Conservation (phyloP, 345 rosid species). For the Hibiscus trionum region DNA sequence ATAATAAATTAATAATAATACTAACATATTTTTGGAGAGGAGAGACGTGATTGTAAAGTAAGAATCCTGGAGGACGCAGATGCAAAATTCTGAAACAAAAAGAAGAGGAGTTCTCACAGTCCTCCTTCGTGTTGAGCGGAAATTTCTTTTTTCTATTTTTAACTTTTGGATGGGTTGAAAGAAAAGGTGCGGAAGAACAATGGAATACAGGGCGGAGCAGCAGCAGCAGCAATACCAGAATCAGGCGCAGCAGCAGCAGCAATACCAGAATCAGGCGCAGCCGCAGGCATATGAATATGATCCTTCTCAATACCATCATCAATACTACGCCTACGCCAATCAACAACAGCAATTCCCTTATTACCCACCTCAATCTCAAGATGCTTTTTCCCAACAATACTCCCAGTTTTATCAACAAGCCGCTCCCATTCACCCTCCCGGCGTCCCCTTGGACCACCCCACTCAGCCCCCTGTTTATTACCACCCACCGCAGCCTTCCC, state of each 20-base stretch:
- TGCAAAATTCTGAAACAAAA: too few relatives aligned
- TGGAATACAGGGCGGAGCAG: constrained; percentile 18
- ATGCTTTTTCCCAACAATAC: constrained; percentile 13
- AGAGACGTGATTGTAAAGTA: too few relatives aligned
- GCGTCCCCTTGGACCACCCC: constrained; percentile 10
- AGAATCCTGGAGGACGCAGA: too few relatives aligned
- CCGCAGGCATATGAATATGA: constrained; percentile 11
- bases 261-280: constrained; percentile 18
- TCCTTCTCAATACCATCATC: constrained; percentile 14
- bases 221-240: constrained; percentile 14
- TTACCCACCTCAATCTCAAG: background rate
- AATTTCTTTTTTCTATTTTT: background rate
- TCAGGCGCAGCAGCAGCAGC: constrained; percentile 13
- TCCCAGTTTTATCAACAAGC: constrained; percentile 15
- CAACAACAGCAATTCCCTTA: constrained; percentile 11
- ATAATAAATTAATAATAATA: too few relatives aligned
- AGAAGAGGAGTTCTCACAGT: too few relatives aligned
- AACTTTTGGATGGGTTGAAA: too few relatives aligned
- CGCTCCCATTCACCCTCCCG: constrained; percentile 24
- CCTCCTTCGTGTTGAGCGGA: background rate
- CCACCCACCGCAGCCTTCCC: background rate
- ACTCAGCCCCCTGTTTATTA: constrained; percentile 5
- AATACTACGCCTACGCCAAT: constrained; percentile 14
- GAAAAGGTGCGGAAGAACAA: background rate
- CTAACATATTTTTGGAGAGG: too few relatives aligned